Conservation (phyloP, 73 alveolate genomes). For the Tetrahymena borealis region DNA sequence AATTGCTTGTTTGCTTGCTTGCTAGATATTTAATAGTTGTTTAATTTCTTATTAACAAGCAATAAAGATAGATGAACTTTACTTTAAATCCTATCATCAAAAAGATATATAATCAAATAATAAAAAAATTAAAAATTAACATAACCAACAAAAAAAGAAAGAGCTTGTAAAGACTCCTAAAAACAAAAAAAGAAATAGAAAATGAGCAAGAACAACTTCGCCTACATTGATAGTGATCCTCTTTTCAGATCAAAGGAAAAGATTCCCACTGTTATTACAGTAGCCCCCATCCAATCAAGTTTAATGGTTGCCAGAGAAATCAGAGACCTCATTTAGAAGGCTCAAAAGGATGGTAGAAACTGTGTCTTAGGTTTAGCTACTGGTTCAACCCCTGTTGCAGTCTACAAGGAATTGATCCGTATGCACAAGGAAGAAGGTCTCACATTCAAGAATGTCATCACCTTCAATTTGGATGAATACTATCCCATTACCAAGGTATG, state of each 20-base stretch:
- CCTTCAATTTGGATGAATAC: slow-evolving; percentile 82
- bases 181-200: not conserved
- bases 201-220: not conserved
- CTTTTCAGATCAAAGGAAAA: not conserved
- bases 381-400: slow-evolving; percentile 73
- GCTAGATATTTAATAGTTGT: too few relatives aligned
- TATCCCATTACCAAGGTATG: slow-evolving; percentile 49
- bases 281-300: not conserved
- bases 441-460: slow-evolving; percentile 59
- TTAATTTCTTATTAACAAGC: too few relatives aligned
- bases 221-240: not conserved
- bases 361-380: slow-evolving; percentile 77
- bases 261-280: not conserved
- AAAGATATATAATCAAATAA: not conserved
- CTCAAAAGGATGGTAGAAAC: not conserved
- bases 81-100: not conserved
- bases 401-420: slow-evolving; percentile 57
- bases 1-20: too few relatives aligned
- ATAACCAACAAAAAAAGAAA: not conserved
- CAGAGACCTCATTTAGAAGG: not conserved
- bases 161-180: not conserved
- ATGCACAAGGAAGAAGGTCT: slow-evolving; percentile 61
- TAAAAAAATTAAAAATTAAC: not conserved
- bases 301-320: not conserved
- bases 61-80: too few relatives aligned